Evolutionary conservation across 1,139 yeast genomes (phyloP).

Genomic region (Candida sp.): DNA sequence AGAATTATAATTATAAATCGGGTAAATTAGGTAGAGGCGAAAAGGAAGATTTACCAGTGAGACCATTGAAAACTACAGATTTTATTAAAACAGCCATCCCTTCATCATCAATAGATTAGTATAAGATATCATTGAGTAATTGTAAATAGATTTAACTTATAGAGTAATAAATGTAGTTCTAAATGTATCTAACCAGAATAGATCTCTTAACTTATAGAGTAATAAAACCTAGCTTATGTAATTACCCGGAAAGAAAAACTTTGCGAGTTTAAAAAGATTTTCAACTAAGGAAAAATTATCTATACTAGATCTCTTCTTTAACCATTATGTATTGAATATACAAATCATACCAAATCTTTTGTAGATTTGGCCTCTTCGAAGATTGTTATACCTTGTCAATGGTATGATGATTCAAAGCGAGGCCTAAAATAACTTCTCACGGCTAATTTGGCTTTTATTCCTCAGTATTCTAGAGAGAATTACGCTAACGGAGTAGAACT

Average conservation of each 20-base stretch:
- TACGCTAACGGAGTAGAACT: slow-evolving; percentile 16
- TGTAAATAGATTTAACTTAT: neutral
- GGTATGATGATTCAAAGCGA: slow-evolving; percentile 70
- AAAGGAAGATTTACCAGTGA: slow-evolving; percentile 27
- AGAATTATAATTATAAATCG: slow-evolving; percentile 37
- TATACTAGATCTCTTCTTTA: too few relatives aligned
- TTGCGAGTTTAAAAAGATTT: neutral
- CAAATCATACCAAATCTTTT: neutral
- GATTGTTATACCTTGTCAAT: slow-evolving; percentile 53
- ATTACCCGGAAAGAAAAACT: neutral
- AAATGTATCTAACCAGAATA: too few relatives aligned
- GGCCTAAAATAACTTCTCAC: slow-evolving; percentile 50
- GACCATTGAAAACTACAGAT: slow-evolving; percentile 46
- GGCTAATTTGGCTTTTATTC: slow-evolving; percentile 24
- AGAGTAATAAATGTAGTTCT: neutral
- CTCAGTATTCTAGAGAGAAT: slow-evolving; percentile 12
- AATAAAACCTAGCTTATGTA: neutral
- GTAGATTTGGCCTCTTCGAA: slow-evolving; percentile 58
- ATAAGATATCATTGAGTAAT: neutral
- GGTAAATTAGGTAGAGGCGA: slow-evolving; percentile 31
- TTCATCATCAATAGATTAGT: slow-evolving; percentile 28
- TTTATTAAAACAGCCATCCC: slow-evolving; percentile 39
- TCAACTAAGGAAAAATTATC: too few relatives aligned
- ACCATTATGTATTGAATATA: neutral
- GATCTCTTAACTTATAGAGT: too few relatives aligned